Percentiles rank a stretch among this genome's conserved stretches.
phyloP scores from a whole-genome alignment of 2,329 filamentous ascomycete genomes.

The Talaromyces verruculosus region DNA sequence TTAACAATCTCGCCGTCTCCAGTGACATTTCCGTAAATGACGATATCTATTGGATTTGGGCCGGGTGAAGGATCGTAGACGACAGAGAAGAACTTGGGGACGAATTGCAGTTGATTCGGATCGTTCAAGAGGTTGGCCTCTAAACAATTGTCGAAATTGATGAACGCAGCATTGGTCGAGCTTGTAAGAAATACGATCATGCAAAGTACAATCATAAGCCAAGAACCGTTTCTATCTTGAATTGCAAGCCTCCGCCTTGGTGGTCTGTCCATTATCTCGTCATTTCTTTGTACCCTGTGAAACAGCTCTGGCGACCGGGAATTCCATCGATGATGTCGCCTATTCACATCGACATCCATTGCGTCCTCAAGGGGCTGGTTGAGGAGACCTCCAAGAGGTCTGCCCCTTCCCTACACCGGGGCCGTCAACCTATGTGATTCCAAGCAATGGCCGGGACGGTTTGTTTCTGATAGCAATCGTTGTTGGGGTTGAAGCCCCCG shows the following conservation, averaged over 20 bases:
- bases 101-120: conserved; percentile 71
- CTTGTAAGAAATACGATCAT: not conserved
- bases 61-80: conserved; percentile 64
- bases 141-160: conserved; percentile 85
- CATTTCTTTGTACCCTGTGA: not conserved
- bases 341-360: conserved; percentile 34
- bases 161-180: conserved; percentile 61
- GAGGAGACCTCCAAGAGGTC: conserved; percentile 46
- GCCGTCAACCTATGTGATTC: conserved; percentile 36
- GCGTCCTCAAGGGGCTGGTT: conserved; percentile 30
- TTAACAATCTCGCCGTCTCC: conserved; percentile 81
- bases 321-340: conserved; percentile 22
- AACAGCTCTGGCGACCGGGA: conserved; percentile 18
- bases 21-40: conserved; percentile 86
- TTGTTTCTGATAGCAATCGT: not conserved
- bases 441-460: not conserved
- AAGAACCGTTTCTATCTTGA: not conserved
- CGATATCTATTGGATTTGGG: conserved; percentile 69
- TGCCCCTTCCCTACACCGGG: conserved; percentile 38
- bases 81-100: conserved; percentile 72
- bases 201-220: not conserved
- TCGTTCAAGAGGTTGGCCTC: conserved; percentile 55
- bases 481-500: not conserved
- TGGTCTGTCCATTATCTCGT: conserved; percentile 12
- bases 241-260: not conserved